Evolutionary conservation across 2,329 filamentous ascomycete species (phyloP), one percentile per base, ranked within the genome.

Genomic region (Graphium sp.): DNA sequence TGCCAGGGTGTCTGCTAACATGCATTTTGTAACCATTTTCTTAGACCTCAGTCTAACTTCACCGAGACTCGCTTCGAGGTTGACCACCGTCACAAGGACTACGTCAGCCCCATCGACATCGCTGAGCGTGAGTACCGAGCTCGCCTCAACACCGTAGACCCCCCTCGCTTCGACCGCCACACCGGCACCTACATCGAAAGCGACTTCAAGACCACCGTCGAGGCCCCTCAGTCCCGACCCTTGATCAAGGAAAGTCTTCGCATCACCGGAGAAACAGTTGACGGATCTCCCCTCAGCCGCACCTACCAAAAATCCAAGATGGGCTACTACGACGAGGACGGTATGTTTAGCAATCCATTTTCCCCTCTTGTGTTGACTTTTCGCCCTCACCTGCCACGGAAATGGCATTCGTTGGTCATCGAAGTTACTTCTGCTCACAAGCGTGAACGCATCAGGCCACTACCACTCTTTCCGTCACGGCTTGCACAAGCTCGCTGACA

Each of bases 41-140:
- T 20, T 29, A 38, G 32, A 46, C 53, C 45, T 45, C 41, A 41
- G 39, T 45, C 45, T 39, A 44, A 57, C 44, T 73, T 70, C 59
- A 58, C 64, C 45, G 68, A 76, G 52, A 63, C 68, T 51, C 68
- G 71, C 50, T 56, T 80, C 52, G 69, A 81, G 55, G 59, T 74
- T 47, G 63, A 79, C 51, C 61, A 60, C 39, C 50, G 53, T 42
- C 54, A 56, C 45, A 49, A 55, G 37, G 54, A 55, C 46, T 49
- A 59, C 42, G 46, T 46, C 42, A 60, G 52, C 41, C 54, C 62
- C 40, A 61, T 76, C 50, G 72, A 77, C 55, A 50, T 66, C 40
- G 67, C 67, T 47, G 72, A 77, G 55, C 67, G 66, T 54, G 61
- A 74, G 53, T 75, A 74, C 51, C 70, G 71, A 46, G 55, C 69